Conservation (phyloP, 805 yeast species). For the Kluyveromyces aestuarii region DNA sequence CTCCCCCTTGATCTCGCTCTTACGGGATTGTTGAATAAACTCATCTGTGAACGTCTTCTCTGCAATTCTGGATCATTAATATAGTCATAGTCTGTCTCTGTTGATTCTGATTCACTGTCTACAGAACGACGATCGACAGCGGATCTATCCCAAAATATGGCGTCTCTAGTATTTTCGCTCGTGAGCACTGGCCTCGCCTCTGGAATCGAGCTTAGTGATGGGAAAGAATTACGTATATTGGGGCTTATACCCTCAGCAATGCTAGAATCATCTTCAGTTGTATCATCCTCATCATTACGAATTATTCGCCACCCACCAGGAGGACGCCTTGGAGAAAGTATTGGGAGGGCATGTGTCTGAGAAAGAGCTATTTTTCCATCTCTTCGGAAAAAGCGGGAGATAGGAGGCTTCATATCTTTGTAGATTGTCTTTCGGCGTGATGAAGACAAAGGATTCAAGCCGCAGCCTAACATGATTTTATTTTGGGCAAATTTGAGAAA, state of each 20-base stretch:
- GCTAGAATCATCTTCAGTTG: slow-evolving; percentile 1
- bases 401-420: slow-evolving; percentile 26
- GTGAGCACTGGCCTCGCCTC: background rate
- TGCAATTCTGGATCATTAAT: slow-evolving; percentile 22
- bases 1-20: slow-evolving; percentile 4
- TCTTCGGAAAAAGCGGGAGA: slow-evolving; percentile 25
- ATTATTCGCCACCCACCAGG: slow-evolving; percentile 29
- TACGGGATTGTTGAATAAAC: slow-evolving; percentile 7
- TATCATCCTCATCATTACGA: slow-evolving; percentile 14
- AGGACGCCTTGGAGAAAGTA: slow-evolving; percentile 24
- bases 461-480: slow-evolving; percentile 32
- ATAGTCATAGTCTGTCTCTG: slow-evolving; percentile 26
- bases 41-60: slow-evolving; percentile 26
- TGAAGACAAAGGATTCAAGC: slow-evolving; percentile 22
- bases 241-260: background rate
- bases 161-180: slow-evolving; percentile 11
- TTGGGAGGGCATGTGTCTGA: slow-evolving; percentile 5
- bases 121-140: slow-evolving; percentile 10
- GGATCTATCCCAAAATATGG: slow-evolving; percentile 29
- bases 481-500: slow-evolving; percentile 32
- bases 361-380: slow-evolving; percentile 23
- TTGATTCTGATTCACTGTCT: background rate
- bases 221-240: slow-evolving; percentile 1
- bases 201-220: background rate
- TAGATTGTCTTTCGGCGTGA: slow-evolving; percentile 21